Evolutionary conservation across 1,284 basidiomycete genomes (phyloP), one percentile per base, ranked within the genome.

Genomic region (Fomitiporia mediterranea): DNA sequence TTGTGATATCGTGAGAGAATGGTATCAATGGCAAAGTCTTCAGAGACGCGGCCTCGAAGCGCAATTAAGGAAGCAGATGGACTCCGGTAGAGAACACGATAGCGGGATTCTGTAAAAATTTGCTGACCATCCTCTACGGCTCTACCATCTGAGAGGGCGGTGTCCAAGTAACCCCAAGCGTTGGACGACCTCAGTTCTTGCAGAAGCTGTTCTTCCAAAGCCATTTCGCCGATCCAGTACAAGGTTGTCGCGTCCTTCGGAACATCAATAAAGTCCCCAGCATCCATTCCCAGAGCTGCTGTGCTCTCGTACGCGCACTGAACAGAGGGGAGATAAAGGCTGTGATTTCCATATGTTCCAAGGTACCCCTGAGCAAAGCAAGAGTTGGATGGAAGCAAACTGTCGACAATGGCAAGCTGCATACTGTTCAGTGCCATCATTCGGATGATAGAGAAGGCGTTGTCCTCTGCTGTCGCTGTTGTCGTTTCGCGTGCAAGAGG

Each of bases 1-100:
- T 78, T 85, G 80, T 83, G 86, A 69, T 79, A 82, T 17, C 72
- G 75, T 1, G 84, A 84, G 25, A 88, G 72, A 59, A 77, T 54
- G 47, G 69, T 70, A 63, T 83, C 81, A 56, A 82, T 65, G 64
- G 55, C 63, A 64, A 35, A 72, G 75, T 15, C 67, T 65, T 7
- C 66, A 64, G 3, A 64, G 58, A 57, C 6, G 15, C 42, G 35
- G 8, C 50, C 48, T 8, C 67, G 66, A 38, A 83, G 64, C 2
- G 79, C 76, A 28, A 84, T 56, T 6, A 85, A 67, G 1, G 76
- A 74, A 19, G 76, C 74, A 21, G 70, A 70, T 2, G 64, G 42
- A 2, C 73, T 73, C 21, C 66, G 69, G 60, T 78, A 73, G 48
- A 81, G 67, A 23, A 46, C 25, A 5, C 25, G 44, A 30, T 23